phyloP scores from a whole-genome alignment of 1,284 basidiomycete species.

The Inonotus obliquus region DNA sequence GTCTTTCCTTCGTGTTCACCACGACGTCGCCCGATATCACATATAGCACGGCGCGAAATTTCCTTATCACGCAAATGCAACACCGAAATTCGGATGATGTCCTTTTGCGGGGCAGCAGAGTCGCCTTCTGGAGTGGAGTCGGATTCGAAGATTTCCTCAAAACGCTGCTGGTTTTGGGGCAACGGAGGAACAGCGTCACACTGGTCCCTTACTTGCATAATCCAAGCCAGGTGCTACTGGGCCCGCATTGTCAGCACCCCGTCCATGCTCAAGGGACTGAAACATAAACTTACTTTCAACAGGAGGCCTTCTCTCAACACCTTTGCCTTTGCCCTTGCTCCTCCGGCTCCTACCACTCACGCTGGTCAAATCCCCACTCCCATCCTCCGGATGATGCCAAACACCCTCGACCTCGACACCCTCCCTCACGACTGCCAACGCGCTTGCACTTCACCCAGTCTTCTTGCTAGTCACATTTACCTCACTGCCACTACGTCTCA shows the following conservation, averaged over 20 bases:
- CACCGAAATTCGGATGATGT: not conserved
- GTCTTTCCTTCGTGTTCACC: constrained; percentile 2
- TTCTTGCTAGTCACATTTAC: constrained; percentile 5
- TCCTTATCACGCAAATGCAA: constrained; percentile 6
- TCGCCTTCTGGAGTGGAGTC: constrained; percentile 2
- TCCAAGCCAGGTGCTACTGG: not conserved
- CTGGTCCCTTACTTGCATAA: constrained; percentile 8
- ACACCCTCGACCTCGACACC: not conserved
- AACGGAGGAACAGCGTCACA: constrained; percentile 12
- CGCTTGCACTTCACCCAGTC: constrained; percentile 4
- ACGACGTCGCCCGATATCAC: constrained; percentile 4
- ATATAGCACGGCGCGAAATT: constrained; percentile 1
- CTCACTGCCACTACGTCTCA: constrained; percentile 16
- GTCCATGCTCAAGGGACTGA: not conserved
- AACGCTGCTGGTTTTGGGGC: constrained; percentile 4
- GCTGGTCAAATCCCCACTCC: constrained; percentile 8
- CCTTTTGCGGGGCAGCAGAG: not conserved
- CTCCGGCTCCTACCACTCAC: not conserved
- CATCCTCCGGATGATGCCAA: not conserved
- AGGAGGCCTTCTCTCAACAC: not conserved
- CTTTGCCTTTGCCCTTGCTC: constrained; percentile 15
- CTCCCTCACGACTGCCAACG: constrained; percentile 4
- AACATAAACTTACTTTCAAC: constrained; percentile 9
- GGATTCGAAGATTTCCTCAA: constrained; percentile 14
- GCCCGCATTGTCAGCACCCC: not conserved